Base-by-base conservation (phyloP, 2,329 filamentous ascomycete species). In the Nemania sp. region DNA sequence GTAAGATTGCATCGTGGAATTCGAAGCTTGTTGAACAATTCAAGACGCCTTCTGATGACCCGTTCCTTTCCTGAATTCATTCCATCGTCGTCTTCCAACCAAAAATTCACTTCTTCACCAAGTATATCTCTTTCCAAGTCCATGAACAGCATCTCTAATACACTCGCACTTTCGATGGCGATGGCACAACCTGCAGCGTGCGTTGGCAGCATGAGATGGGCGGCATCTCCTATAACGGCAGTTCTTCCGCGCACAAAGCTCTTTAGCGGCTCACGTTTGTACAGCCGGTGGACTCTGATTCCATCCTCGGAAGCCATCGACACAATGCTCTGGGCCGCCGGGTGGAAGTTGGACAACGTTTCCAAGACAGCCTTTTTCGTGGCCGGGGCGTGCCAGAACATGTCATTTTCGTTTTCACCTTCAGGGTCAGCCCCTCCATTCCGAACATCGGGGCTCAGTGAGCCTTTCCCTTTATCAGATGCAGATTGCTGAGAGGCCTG, bases 201-300 rank as follows among this genome's bases (percentile, higher is more conserved):
- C 2, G 60, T 60, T 9, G 60, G 60, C 41, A 62, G 15, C 60
- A 62, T 62, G n/a, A 59, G 49, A 20, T 62, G 60, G 3, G 55
- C 57, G 11, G 54, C 49, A 22, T 62, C 60, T 2, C 60, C 60
- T 0, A 62, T 46, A 8, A 62, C 17, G 17, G 46, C 57, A 5
- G 53, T 39, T 7, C 55, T 52, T 17, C 60, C 60, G 5, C 52
- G 58, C 36, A 60, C 60, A 33, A 62, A 62, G 28, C 48, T 58
- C 28, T 54, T 44, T 0, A 62, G 47, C 6, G 60, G 49, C 7
- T 52, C 40, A 0, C 57, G 54, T 41, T 55, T 52, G 45, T 60
- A 60, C 9, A 60, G 48, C 12, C 43, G 46, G 39, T 62, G 60
- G 6, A 56, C 60, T 26, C 28, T 39, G 14, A 62, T 56, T 23